Conservation (phyloP, 2,329 filamentous ascomycete species). For the Cladobotryum mycophilum region DNA sequence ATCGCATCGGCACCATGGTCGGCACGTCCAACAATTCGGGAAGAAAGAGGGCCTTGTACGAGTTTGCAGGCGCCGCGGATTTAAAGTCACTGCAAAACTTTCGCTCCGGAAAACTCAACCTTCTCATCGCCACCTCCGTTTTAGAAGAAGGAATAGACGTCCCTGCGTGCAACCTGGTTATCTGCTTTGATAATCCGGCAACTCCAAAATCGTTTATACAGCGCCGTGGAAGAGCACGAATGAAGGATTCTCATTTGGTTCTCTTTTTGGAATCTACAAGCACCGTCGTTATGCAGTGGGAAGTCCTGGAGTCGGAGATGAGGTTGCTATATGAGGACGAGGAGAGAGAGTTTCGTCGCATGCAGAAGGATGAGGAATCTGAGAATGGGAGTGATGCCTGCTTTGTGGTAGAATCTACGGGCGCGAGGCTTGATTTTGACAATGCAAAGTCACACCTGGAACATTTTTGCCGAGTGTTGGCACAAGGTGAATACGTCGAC, state of each 20-base stretch:
- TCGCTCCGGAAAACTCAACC: constrained; percentile 45
- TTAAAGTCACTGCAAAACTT: constrained; percentile 40
- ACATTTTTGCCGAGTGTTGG: constrained; percentile 68
- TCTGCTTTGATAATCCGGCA: constrained; percentile 47
- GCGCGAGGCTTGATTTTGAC: constrained; percentile 64
- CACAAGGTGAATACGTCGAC: constrained; percentile 54
- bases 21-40: constrained; percentile 40
- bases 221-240: constrained; percentile 47
- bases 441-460: constrained; percentile 71
- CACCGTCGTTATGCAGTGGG: constrained; percentile 46
- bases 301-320: constrained; percentile 65
- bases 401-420: constrained; percentile 37
- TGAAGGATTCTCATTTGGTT: constrained; percentile 44
- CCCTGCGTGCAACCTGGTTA: constrained; percentile 55
- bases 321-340: constrained; percentile 62
- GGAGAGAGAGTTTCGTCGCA: constrained; percentile 40
- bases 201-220: constrained; percentile 55
- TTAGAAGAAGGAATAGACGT: constrained; percentile 65
- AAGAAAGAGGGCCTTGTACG: constrained; percentile 36
- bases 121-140: constrained; percentile 58
- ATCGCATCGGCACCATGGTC: constrained; percentile 48
- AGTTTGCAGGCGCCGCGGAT: constrained; percentile 27
- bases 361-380: constrained; percentile 43
- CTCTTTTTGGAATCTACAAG: constrained; percentile 34
- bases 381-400: constrained; percentile 18